These are phyloP conservation scores for Phytophthora brassicae DNA, from an alignment of 352 stramenopile genomes.

Conservation along the genomic window DNA sequence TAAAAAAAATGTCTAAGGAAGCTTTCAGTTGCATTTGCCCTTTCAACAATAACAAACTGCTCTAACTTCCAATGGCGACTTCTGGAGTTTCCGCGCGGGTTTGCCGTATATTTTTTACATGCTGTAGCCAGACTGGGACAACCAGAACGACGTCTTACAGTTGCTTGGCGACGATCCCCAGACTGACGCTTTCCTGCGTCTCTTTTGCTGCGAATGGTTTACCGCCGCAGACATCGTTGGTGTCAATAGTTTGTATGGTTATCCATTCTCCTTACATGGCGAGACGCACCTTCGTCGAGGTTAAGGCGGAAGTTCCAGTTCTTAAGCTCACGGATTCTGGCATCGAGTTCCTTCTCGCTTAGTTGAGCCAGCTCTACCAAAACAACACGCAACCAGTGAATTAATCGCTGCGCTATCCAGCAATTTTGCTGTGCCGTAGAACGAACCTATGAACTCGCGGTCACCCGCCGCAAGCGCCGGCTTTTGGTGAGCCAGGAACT, in stretches of 20 bases:
- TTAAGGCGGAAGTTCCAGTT: constrained; percentile 85
- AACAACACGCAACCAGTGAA: not conserved
- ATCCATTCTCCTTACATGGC: not conserved
- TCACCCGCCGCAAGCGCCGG: constrained; percentile 24
- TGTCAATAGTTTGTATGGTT: not conserved
- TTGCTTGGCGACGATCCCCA: constrained; percentile 35
- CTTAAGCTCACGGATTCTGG: constrained; percentile 74
- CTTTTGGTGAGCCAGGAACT: constrained; percentile 62
- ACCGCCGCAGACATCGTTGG: constrained; percentile 4
- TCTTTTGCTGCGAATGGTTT: constrained; percentile 34
- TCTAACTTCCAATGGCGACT: no score
- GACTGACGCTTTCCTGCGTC: constrained; percentile 41
- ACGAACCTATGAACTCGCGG: constrained; percentile 48
- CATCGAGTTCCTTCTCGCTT: constrained; percentile 68
- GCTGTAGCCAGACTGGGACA: not conserved
- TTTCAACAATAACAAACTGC: constrained; percentile 24
- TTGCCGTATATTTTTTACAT: constrained; percentile 7
- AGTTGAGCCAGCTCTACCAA: constrained; percentile 46
- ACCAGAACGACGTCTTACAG: not conserved
- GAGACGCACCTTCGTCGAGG: constrained; percentile 63
- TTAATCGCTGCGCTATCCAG: no score
- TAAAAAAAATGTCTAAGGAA: no score
- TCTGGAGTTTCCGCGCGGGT: not conserved
- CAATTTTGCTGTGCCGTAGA: no score
- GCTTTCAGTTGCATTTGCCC: not conserved